Evolutionary conservation across 2,329 filamentous ascomycete species (phyloP), one percentile per base, ranked within the genome.

Genomic region (Paraphaeosphaeria sporulosa): DNA sequence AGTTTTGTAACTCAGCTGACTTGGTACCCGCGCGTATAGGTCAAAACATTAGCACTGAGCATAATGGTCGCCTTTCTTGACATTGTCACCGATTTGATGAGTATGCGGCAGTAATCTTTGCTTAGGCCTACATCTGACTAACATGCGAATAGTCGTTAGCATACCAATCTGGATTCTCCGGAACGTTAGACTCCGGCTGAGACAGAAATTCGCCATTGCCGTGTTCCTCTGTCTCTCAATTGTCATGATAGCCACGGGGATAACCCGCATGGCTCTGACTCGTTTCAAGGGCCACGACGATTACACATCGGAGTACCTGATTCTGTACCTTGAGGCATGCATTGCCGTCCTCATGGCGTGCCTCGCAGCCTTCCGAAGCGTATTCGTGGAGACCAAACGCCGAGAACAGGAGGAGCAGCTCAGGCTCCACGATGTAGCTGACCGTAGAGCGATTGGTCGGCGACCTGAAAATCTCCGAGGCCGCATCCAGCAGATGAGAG

Each of bases 291-390:
- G 50, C 13, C 13, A 25, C 12, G 23, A 43, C 9, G 51, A 58
- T 25, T 32, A 54, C 17, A 25, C 44, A 15, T 17, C 21, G 42
- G 19, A 49, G 17, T 43, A 42, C 34, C 49, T 50, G 19, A 15
- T 48, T 17, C 5, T 43, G 3, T 49, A 53, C 42, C n/a, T 49
- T 25, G 67, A 70, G 44, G 61, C 47, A 17, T 64, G 58, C 38
- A 38, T 66, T 23, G 67, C 64, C 4, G 53, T 71, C 15, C 49
- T 60, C 9, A 67, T 70, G 65, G 64, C 64, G 17, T 64, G 64
- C 4, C 21, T 66, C 6, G 62, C 65, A 10, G 64, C 64, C 4
- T 67, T 64, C 42, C 65, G 68, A 19, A 40, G 32, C 12, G 50
- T 59, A 13, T 59, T 59, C 30, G 56, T 58, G 21, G 56, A 53